A percentile compares a stretch with the other conserved stretches of the same genome.
Conservation (phyloP, 495 filamentous ascomycete species). For the Aspergillus asperescens region DNA sequence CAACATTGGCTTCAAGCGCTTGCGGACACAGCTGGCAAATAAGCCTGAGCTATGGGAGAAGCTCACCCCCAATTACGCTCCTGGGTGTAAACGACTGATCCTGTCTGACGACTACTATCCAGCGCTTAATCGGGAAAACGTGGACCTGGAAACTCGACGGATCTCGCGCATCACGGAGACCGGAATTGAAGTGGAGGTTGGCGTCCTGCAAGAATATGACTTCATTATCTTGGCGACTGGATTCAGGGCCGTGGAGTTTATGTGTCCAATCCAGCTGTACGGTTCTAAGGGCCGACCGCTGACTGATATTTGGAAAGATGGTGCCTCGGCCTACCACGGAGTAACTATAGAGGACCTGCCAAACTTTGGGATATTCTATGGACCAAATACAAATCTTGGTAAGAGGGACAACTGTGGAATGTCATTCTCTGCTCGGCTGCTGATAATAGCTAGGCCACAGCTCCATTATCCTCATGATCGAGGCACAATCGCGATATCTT, state of each 20-base stretch:
- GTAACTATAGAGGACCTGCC: conserved; percentile 45
- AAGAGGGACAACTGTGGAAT: conserved; percentile 4
- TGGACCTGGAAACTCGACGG: conserved; percentile 43
- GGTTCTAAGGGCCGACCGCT: conserved; percentile 40
- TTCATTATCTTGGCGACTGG: conserved; percentile 52
- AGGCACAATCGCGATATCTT: conserved; percentile 51
- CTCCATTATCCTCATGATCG: conserved; percentile 56
- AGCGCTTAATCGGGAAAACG: conserved; percentile 38
- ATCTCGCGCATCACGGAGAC: conserved; percentile 40
- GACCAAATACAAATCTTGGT: conserved; percentile 54
- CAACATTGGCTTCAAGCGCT: conserved; percentile 18
- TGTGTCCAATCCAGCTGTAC: conserved; percentile 48
- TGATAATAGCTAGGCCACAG: conserved; percentile 36
- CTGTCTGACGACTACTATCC: conserved; percentile 53
- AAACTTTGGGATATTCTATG: conserved; percentile 56
- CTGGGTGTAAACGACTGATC: conserved; percentile 53
- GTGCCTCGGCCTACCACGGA: conserved; percentile 44
- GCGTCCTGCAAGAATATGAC: conserved; percentile 42
- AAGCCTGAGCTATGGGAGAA: conserved; percentile 45
- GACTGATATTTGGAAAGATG: conserved; percentile 45
- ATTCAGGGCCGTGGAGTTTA: conserved; percentile 51
- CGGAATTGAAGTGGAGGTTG: conserved; percentile 41
- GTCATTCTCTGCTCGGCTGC: background rate
- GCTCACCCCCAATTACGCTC: conserved; percentile 46
- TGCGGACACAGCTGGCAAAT: conserved; percentile 34